Conservation (phyloP, 176 grass and related monocot genomes). For the Canna indica region DNA sequence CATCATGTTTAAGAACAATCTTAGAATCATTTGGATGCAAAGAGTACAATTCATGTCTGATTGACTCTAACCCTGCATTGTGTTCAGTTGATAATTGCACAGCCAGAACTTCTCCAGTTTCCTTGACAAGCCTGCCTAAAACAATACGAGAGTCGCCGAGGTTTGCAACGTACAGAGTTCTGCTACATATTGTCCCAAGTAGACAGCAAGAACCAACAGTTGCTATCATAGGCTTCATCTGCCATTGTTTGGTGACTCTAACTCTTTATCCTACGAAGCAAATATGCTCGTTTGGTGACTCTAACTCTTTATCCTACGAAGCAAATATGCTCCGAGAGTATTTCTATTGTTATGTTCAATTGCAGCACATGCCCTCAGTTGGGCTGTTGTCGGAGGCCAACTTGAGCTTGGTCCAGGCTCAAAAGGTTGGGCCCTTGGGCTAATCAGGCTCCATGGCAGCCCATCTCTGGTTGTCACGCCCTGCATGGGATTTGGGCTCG, state of each 20-base stretch:
- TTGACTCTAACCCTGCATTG: constrained; percentile 64
- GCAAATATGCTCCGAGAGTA: too few species aligned
- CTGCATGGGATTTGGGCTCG: too few species aligned
- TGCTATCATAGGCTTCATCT: constrained; percentile 53
- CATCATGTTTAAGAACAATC: constrained; percentile 74
- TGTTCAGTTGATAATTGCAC: constrained; percentile 79
- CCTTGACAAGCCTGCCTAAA: constrained; percentile 58
- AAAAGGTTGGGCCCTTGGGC: too few species aligned
- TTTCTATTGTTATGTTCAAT: too few species aligned
- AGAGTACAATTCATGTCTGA: constrained; percentile 60
- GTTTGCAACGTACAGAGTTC: constrained; percentile 70
- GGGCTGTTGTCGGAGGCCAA: too few species aligned
- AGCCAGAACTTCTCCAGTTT: constrained; percentile 62
- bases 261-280: too few species aligned
- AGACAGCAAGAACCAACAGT: constrained; percentile 89
- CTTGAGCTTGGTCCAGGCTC: too few species aligned
- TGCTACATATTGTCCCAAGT: constrained; percentile 44
- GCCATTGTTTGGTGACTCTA: constrained; percentile 73
- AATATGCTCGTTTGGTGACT: too few species aligned
- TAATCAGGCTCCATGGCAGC: too few species aligned
- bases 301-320: too few species aligned
- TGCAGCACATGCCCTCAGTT: too few species aligned
- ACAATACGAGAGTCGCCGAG: constrained; percentile 69
- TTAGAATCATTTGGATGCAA: constrained; percentile 71
- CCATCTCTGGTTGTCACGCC: too few species aligned